These are phyloP conservation scores for Elymus sibiricus DNA, from an alignment of 176 grass and related monocot species.

Conservation along the genomic window DNA sequence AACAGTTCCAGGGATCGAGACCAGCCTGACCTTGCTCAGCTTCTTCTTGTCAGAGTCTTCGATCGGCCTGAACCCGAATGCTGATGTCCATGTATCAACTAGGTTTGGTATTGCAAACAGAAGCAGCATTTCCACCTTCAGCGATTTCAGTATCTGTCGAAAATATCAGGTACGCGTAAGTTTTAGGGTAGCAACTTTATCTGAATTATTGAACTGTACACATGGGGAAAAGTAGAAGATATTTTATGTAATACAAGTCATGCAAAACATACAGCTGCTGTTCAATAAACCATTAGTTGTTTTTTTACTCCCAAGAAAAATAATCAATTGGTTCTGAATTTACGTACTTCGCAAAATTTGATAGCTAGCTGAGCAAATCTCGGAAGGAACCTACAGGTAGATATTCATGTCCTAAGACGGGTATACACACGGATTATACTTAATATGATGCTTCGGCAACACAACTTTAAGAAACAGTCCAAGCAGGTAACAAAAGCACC, in stretches of 20 bases:
- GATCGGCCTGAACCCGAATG: slow-evolving; percentile 58
- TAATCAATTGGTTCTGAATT: background rate
- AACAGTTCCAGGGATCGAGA: slow-evolving; percentile 52
- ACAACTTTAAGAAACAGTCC: background rate
- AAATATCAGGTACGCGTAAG: background rate
- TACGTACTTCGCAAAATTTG: background rate
- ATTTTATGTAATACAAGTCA: background rate
- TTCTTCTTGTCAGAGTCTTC: slow-evolving; percentile 60
- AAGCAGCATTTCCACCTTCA: slow-evolving; percentile 68
- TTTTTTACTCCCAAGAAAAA: background rate
- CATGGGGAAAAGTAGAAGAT: background rate
- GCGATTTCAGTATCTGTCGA: slow-evolving; percentile 58
- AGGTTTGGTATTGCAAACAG: slow-evolving; percentile 66
- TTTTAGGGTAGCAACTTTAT: background rate
- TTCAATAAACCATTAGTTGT: background rate
- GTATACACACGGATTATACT: background rate
- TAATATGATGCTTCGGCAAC: background rate
- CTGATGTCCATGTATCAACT: slow-evolving; percentile 59
- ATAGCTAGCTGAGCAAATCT: background rate
- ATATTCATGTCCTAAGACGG: slow-evolving; percentile 12
- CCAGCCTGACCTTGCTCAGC: slow-evolving; percentile 55
- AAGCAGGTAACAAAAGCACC: background rate
- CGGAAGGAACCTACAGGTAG: background rate
- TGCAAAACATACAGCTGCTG: background rate
- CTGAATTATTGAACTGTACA: background rate